Conservation (phyloP, 202 grass and related monocot genomes). For the Brachypodium distachyon region DNA sequence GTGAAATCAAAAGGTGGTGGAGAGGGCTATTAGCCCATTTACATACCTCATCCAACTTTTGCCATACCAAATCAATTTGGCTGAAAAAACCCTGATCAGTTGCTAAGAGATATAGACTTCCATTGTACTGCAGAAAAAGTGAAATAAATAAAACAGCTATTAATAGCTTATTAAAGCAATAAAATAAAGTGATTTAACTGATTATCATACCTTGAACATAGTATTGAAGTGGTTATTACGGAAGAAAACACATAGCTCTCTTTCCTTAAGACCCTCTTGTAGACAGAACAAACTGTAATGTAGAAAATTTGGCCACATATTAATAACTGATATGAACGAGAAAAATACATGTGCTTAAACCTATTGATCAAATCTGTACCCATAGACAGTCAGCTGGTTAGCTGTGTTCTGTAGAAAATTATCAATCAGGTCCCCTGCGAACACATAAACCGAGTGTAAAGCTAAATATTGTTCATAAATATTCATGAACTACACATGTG, state of each 20-base stretch:
- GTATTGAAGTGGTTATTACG: slow-evolving; percentile 99
- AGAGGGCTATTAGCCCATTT: background rate
- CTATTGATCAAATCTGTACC: slow-evolving; percentile 37
- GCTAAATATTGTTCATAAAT: background rate
- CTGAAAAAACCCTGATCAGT: slow-evolving; percentile 96
- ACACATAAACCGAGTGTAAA: slow-evolving; percentile 31
- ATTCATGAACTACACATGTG: background rate
- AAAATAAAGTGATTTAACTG: slow-evolving; percentile 4
- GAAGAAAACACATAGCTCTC: slow-evolving; percentile 94
- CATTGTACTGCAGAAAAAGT: slow-evolving; percentile 63
- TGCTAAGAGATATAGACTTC: slow-evolving; percentile 81
- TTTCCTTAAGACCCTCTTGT: slow-evolving; percentile 95
- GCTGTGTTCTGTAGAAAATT: slow-evolving; percentile 77
- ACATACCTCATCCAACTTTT: slow-evolving; percentile 95
- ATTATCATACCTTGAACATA: slow-evolving; percentile 88
- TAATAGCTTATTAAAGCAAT: slow-evolving; percentile 6
- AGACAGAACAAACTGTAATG: slow-evolving; percentile 83
- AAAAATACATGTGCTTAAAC: background rate
- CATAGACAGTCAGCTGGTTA: slow-evolving; percentile 93
- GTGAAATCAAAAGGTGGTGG: background rate
- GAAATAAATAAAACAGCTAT: slow-evolving; percentile 8
- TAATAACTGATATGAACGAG: background rate
- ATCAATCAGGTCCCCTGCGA: slow-evolving; percentile 80
- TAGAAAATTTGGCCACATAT: slow-evolving; percentile 18
- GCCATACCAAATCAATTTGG: slow-evolving; percentile 97